Percentiles rank a stretch among this genome's conserved stretches.
phyloP scores from a whole-genome alignment of 352 stramenopile genomes.

The Globisporangium alternatum region DNA sequence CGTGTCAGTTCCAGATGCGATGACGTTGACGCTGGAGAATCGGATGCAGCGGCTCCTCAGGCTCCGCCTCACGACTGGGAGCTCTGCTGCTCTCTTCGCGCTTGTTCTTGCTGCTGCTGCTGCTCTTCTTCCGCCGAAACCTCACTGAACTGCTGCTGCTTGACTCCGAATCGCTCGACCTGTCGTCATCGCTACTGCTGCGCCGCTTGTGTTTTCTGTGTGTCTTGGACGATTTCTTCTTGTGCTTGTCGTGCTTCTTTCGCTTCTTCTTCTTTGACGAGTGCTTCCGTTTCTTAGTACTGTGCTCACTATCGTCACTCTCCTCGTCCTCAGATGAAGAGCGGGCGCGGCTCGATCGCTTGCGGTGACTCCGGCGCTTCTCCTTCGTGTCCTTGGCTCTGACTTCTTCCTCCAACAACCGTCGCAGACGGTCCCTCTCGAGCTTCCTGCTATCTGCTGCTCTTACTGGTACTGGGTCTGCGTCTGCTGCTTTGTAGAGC shows the following conservation, averaged over 20 bases:
- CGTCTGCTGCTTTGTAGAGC: background rate
- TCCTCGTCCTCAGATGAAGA: slow-evolving; percentile 2
- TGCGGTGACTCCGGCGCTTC: slow-evolving; percentile 5
- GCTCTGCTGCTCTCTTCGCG: background rate
- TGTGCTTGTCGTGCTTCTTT: slow-evolving; percentile 15
- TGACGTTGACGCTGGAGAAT: slow-evolving; percentile 35
- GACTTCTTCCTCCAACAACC: slow-evolving; percentile 32
- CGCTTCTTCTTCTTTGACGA: slow-evolving; percentile 24
- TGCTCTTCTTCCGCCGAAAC: slow-evolving; percentile 1
- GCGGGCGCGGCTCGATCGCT: background rate
- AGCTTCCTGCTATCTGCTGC: slow-evolving; percentile 9
- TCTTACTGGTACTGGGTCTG: background rate
- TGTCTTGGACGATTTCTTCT: slow-evolving; percentile 16
- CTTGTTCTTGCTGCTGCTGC: slow-evolving; percentile 3
- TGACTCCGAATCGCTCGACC: background rate
- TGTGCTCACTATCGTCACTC: slow-evolving; percentile 10
- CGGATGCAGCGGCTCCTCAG: background rate
- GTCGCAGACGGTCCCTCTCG: slow-evolving; percentile 33
- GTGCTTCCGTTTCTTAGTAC: slow-evolving; percentile 5
- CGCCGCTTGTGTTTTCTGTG: slow-evolving; percentile 2
- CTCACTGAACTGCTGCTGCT: background rate
- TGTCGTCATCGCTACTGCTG: slow-evolving; percentile 4
- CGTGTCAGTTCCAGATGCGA: slow-evolving; percentile 36
- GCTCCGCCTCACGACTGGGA: slow-evolving; percentile 4
- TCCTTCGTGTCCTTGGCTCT: slow-evolving; percentile 7